Base-by-base conservation (phyloP, 495 filamentous ascomycete genomes). In the Talaromyces proteolyticus region DNA sequence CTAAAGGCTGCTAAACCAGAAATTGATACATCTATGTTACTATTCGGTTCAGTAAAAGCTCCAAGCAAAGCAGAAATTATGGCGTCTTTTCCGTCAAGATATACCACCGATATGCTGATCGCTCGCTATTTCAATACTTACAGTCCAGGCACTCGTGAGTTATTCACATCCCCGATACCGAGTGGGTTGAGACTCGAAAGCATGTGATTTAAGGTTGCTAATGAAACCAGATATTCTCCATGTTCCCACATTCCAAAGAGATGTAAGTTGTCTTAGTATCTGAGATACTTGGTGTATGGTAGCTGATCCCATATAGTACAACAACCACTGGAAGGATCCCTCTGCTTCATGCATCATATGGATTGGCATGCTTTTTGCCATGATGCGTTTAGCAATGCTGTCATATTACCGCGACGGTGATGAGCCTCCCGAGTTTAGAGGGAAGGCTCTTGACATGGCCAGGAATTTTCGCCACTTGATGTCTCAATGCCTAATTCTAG, bases 331-430 rank as follows among this genome's bases (percentile, higher is more conserved):
- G 91, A 78, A 85, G 60, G 82, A 90, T 61, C 91, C 92, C 7
- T 75, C 77, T 10, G 83, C 88, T 57, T 87, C 88, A 3, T 81
- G 82, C 29, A 78, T 91, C 22, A 86, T 91, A 50, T 97, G 93
- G 94, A 74, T 99, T 54, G 92, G 87, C 6, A 74, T 96, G 60
- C 75, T 93, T 8, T 96, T 89, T 66, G 80, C 88, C 3, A 86
- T 97, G 70, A 79, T 96, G 74, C 86, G 87, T 58, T 69, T 97
- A 20, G 88, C 94, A 2, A 86, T 96, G 81, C 78, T 94, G 45
- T 95, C 92, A 37, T 97, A 96, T 63, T 76, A 87, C 61, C 82
- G 84, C 47, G 87, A 93, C 53, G 89, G 89, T 14, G 93, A 97
- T 58, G 92, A 95, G 61, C 93, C 92, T 22, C 82, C 87, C 0